phyloP scores from a whole-genome alignment of 1,139 yeast species.

The Sugiyamaella grinbergsii region DNA sequence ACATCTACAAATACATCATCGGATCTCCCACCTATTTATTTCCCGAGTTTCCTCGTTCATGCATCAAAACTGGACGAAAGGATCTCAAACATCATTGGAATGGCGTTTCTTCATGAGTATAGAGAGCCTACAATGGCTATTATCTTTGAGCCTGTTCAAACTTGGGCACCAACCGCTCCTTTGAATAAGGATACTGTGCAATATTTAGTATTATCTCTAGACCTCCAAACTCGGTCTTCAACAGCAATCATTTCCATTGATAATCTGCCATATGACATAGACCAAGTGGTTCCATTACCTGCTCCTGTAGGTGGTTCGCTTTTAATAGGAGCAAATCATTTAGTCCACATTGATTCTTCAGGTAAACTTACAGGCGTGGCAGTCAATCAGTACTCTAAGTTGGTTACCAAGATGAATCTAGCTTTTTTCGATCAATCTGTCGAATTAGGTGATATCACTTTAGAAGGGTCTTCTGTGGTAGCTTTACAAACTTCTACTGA shows the following conservation, averaged over 20 bases:
- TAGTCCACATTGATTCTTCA: conserved; percentile 79
- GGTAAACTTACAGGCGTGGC: conserved; percentile 72
- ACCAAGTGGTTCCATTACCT: conserved; percentile 62
- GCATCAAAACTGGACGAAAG: conserved; percentile 59
- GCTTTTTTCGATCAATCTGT: conserved; percentile 59
- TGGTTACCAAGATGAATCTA: conserved; percentile 44
- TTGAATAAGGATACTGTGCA: conserved; percentile 62
- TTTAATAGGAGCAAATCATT: conserved; percentile 73
- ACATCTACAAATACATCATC: background rate
- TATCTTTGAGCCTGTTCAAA: conserved; percentile 59
- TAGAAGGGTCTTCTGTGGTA: conserved; percentile 59
- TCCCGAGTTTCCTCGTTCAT: conserved; percentile 52
- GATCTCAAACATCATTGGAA: conserved; percentile 64
- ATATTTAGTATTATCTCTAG: conserved; percentile 63
- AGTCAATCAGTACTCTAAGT: conserved; percentile 55
- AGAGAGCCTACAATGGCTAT: conserved; percentile 81
- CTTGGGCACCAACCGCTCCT: conserved; percentile 77
- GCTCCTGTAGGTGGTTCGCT: conserved; percentile 72
- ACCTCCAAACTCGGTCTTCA: conserved; percentile 61
- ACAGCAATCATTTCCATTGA: conserved; percentile 66
- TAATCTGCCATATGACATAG: conserved; percentile 74
- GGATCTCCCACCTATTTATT: conserved; percentile 28
- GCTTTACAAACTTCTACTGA: conserved; percentile 50
- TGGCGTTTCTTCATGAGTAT: conserved; percentile 69
- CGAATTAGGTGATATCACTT: conserved; percentile 50